Evolutionary conservation across 2,329 filamentous ascomycete genomes (phyloP).

Genomic region (Pezicula radicicola): DNA sequence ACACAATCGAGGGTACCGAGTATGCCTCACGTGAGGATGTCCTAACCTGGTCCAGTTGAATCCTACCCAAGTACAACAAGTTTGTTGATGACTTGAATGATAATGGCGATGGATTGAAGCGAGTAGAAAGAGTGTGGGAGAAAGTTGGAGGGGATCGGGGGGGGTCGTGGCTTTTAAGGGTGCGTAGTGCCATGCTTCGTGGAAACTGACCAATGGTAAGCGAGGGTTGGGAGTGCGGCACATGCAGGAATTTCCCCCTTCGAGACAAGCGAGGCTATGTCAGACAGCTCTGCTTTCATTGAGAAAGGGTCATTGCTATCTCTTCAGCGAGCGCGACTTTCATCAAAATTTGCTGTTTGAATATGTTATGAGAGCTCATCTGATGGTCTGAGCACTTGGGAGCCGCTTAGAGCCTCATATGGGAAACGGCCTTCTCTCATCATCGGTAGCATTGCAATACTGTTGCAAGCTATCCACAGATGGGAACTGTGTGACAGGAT

Average conservation of each 20-base stretch:
- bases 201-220: constrained; percentile 12
- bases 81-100: constrained; percentile 17
- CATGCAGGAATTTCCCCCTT: neutral
- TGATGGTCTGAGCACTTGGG: too few species aligned
- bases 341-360: too few species aligned
- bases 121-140: constrained; percentile 21
- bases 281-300: neutral
- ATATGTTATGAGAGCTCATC: too few species aligned
- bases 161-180: constrained; percentile 24
- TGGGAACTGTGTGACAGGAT: too few species aligned
- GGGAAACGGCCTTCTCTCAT: too few species aligned
- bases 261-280: neutral
- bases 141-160: constrained; percentile 23
- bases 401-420: too few species aligned
- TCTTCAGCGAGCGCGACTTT: neutral
- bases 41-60: constrained; percentile 13
- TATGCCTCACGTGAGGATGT: constrained; percentile 22
- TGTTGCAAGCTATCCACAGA: too few species aligned
- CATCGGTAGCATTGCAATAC: too few species aligned
- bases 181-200: constrained; percentile 8
- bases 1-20: constrained; percentile 28
- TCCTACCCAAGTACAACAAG: constrained; percentile 19
- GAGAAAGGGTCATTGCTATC: neutral
- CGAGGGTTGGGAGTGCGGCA: constrained; percentile 10
- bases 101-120: constrained; percentile 10